phyloP scores from a whole-genome alignment of 2,329 filamentous ascomycete species.

The Fusarium subtropicale region DNA sequence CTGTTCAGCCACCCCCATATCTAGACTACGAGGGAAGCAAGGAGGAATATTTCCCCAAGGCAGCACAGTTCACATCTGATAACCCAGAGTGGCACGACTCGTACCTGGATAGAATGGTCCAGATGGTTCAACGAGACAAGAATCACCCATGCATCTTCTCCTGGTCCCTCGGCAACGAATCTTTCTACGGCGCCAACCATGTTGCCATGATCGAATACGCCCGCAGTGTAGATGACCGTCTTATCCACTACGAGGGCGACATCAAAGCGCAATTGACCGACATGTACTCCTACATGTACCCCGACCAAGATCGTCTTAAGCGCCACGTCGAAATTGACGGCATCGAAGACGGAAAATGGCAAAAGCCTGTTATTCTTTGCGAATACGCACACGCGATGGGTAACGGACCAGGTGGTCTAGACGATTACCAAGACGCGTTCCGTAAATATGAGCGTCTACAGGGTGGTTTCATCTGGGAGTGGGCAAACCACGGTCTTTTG shows the following conservation, averaged over 20 bases:
- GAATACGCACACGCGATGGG: constrained; percentile 20
- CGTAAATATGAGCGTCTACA: constrained; percentile 12
- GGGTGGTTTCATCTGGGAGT: constrained; percentile 23
- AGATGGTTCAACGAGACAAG: constrained; percentile 20
- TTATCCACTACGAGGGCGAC: constrained; percentile 20
- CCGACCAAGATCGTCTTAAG: constrained; percentile 11
- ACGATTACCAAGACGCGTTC: constrained; percentile 10
- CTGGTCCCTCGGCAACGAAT: constrained; percentile 17
- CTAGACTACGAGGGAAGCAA: constrained; percentile 21
- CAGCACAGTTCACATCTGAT: constrained; percentile 15
- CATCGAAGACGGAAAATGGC: not conserved
- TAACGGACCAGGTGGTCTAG: constrained; percentile 1
- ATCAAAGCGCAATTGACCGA: constrained; percentile 23
- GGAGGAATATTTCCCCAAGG: constrained; percentile 21
- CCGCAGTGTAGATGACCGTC: constrained; percentile 5
- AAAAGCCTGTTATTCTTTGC: constrained; percentile 16
- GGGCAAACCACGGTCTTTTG: constrained; percentile 19
- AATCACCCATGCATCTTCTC: constrained; percentile 22
- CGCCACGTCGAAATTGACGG: constrained; percentile 14
- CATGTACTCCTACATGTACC: constrained; percentile 25
- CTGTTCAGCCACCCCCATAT: constrained; percentile 10
- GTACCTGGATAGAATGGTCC: constrained; percentile 12
- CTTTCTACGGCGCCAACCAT: constrained; percentile 13
- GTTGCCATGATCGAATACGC: constrained; percentile 23
- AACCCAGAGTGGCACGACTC: constrained; percentile 6